A percentile compares a stretch with the other conserved stretches of the same genome.
Conservation (phyloP, 139 green algal genomes). For the Deuterostichococcus epilithicus region DNA sequence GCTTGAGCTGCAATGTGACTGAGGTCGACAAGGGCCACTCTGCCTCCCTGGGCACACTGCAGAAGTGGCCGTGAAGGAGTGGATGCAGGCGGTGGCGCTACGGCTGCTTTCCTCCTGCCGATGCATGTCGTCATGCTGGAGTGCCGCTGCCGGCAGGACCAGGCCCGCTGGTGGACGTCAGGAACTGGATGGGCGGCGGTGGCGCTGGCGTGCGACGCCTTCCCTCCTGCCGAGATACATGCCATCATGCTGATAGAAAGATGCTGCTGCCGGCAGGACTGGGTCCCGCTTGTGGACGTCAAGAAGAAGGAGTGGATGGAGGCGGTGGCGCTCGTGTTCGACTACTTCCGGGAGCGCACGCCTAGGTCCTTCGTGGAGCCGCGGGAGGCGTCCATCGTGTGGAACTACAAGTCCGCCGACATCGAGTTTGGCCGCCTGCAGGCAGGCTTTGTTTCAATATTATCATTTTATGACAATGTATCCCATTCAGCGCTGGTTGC, state of each 20-base stretch:
- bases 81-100: neutral
- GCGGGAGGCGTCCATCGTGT: conserved; percentile 92
- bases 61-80: too few relatives aligned
- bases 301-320: conserved; percentile 92
- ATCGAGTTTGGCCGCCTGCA: conserved; percentile 86
- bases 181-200: too few relatives aligned
- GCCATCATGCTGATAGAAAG: too few relatives aligned
- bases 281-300: conserved; percentile 67
- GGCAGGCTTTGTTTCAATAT: neutral
- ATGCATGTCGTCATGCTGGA: too few relatives aligned
- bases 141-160: too few relatives aligned
- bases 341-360: conserved; percentile 97
- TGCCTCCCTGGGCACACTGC: too few relatives aligned
- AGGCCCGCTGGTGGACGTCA: too few relatives aligned
- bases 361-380: conserved; percentile 88
- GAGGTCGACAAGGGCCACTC: too few relatives aligned
- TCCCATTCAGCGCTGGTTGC: too few relatives aligned
- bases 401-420: conserved; percentile 92
- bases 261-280: conserved; percentile 41
- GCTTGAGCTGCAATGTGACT: too few relatives aligned
- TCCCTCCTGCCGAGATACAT: neutral
- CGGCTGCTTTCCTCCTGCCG: neutral
- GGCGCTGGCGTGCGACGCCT: neutral
- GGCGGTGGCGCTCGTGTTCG: conserved; percentile 92
- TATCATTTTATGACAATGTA: too few relatives aligned